These are phyloP conservation scores for Ascochyta fabae DNA, from an alignment of 2,329 filamentous ascomycete species.

Conservation along the genomic window DNA sequence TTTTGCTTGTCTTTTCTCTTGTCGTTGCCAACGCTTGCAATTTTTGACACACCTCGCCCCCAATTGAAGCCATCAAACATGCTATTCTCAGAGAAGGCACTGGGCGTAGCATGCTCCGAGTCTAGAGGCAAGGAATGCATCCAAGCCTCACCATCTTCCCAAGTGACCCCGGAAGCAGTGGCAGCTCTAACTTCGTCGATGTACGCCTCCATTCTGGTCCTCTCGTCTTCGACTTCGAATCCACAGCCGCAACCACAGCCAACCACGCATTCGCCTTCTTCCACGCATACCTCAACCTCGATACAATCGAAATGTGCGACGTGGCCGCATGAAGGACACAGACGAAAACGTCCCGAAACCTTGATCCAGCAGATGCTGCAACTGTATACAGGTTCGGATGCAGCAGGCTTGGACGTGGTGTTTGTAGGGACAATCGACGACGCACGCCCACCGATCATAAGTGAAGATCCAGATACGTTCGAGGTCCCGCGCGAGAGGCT, in stretches of 20 bases:
- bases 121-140: slow-evolving; percentile 24
- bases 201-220: slow-evolving; percentile 37
- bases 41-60: slow-evolving; percentile 24
- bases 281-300: slow-evolving; percentile 30
- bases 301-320: slow-evolving; percentile 49
- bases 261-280: slow-evolving; percentile 41
- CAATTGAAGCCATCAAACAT: slow-evolving; percentile 29
- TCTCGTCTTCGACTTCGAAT: slow-evolving; percentile 35
- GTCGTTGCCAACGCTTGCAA: slow-evolving; percentile 10
- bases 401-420: slow-evolving; percentile 17
- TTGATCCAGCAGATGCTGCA: slow-evolving; percentile 50
- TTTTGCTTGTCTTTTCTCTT: slow-evolving; percentile 22
- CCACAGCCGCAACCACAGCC: slow-evolving; percentile 40
- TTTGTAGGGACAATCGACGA: slow-evolving; percentile 14
- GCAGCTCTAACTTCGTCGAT: slow-evolving; percentile 38
- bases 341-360: slow-evolving; percentile 43
- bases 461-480: slow-evolving; percentile 34
- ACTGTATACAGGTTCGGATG: slow-evolving; percentile 35
- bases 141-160: slow-evolving; percentile 38
- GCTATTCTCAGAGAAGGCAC: slow-evolving; percentile 19
- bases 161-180: slow-evolving; percentile 32
- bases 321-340: slow-evolving; percentile 47
- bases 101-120: slow-evolving; percentile 28
- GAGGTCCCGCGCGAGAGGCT: slow-evolving; percentile 38
- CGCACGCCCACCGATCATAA: slow-evolving; percentile 21